phyloP scores from a whole-genome alignment of 2,329 filamentous ascomycete genomes.

The Xylaria sp. region DNA sequence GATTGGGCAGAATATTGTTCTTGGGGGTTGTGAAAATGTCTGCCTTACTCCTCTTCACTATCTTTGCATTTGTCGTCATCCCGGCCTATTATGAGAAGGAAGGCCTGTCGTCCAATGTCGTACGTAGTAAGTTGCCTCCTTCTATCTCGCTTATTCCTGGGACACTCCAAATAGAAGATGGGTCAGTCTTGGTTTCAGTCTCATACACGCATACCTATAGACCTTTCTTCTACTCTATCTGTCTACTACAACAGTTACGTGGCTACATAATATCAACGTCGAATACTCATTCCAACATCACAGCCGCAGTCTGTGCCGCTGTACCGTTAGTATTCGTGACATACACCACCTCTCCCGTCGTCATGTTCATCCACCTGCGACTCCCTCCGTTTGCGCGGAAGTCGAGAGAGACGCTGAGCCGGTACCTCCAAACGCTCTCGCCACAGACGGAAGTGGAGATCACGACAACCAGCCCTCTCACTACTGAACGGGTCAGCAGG shows the following conservation, averaged over 20 bases:
- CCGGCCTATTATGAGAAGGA: slow-evolving; percentile 65
- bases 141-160: not conserved
- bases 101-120: slow-evolving; percentile 42
- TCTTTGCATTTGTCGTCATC: slow-evolving; percentile 72
- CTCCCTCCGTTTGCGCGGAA: slow-evolving; percentile 73
- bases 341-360: slow-evolving; percentile 75
- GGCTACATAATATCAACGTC: not conserved
- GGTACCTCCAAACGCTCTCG: slow-evolving; percentile 62
- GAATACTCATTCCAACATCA: not conserved
- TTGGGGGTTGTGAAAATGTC: slow-evolving; percentile 77
- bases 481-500: slow-evolving; percentile 60
- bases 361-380: slow-evolving; percentile 76
- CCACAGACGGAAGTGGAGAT: slow-evolving; percentile 60
- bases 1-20: slow-evolving; percentile 73
- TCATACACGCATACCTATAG: not conserved
- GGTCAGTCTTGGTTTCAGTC: not conserved
- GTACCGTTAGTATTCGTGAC: slow-evolving; percentile 73
- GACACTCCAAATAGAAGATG: not conserved
- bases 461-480: slow-evolving; percentile 66
- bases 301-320: slow-evolving; percentile 69
- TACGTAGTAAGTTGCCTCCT: slow-evolving; percentile 41
- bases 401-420: slow-evolving; percentile 66
- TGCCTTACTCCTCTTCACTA: slow-evolving; percentile 74
- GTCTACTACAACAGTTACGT: not conserved
- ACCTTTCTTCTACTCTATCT: no score